These are phyloP conservation scores for Neobulgaria alba DNA, from an alignment of 2,329 filamentous ascomycete genomes.

Conservation along the genomic window DNA sequence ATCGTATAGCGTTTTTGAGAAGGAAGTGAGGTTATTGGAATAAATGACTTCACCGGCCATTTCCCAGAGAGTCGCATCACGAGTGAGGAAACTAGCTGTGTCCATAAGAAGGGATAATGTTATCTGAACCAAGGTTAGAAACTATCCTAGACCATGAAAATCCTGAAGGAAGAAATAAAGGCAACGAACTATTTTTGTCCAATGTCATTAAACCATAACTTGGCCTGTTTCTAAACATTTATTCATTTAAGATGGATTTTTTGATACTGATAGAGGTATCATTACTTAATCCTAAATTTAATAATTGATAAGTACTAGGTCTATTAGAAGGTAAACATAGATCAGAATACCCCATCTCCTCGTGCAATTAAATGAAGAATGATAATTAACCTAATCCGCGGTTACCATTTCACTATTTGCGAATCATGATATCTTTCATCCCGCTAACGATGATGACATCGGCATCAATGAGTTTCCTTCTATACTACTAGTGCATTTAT, in stretches of 20 bases:
- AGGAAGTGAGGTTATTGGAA: conserved; percentile 35
- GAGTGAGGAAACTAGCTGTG: conserved; percentile 37
- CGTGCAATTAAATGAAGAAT: conserved; percentile 34
- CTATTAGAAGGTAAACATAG: conserved; percentile 40
- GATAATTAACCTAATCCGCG: conserved; percentile 39
- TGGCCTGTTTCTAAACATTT: conserved; percentile 41
- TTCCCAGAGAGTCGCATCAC: conserved; percentile 36
- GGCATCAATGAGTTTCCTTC: conserved; percentile 46
- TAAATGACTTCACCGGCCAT: conserved; percentile 38
- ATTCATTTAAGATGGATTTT: conserved; percentile 37
- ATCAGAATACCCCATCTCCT: conserved; percentile 40
- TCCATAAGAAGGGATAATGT: conserved; percentile 39
- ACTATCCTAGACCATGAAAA: too few species aligned
- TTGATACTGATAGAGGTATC: conserved; percentile 44
- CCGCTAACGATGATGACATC: conserved; percentile 50
- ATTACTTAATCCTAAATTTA: conserved; percentile 41
- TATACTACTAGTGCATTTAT: conserved; percentile 43
- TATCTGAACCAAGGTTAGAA: too few species aligned
- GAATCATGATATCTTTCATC: conserved; percentile 42
- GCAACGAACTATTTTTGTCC: too few species aligned
- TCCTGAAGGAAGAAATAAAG: too few species aligned
- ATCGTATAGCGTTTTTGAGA: conserved; percentile 35
- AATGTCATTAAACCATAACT: conserved; percentile 38
- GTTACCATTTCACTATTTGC: conserved; percentile 35
- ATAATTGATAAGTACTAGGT: conserved; percentile 37